Conservation (phyloP, 2,329 filamentous ascomycete genomes). For the Zymoseptoria crescenta region DNA sequence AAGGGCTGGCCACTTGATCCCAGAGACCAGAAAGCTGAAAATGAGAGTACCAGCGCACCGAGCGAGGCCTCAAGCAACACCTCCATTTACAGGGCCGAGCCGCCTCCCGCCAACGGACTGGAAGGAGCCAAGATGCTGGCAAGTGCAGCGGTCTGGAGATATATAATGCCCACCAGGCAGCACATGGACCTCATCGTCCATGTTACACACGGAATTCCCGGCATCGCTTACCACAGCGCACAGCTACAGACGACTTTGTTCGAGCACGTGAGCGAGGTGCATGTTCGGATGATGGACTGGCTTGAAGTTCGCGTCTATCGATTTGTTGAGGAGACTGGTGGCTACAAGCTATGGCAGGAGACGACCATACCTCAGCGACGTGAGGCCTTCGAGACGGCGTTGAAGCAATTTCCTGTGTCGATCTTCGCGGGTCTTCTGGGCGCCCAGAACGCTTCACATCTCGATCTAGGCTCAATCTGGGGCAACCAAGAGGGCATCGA, state of each 20-base stretch:
- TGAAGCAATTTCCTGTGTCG: not conserved
- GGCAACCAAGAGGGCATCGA: not conserved
- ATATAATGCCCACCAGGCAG: not conserved
- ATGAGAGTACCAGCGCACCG: too few species aligned
- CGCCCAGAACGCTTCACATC: not conserved
- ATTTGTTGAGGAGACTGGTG: not conserved
- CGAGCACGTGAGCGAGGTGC: not conserved
- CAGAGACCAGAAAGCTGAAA: too few species aligned
- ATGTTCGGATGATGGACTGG: not conserved
- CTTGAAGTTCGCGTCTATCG: not conserved
- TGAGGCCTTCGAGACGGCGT: not conserved
- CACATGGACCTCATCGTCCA: not conserved
- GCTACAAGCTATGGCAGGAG: not conserved
- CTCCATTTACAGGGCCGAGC: too few species aligned
- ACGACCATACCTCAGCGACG: not conserved
- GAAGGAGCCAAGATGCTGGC: not conserved
- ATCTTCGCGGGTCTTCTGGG: not conserved
- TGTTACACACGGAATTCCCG: not conserved
- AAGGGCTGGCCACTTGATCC: not conserved
- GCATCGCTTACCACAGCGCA: not conserved
- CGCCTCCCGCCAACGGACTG: not conserved
- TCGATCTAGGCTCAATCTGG: not conserved
- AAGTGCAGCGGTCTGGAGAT: not conserved
- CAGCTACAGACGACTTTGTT: not conserved
- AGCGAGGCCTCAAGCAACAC: too few species aligned